Conservation (phyloP, 371 early-diverging fungal species). For the Mucor sp. region DNA sequence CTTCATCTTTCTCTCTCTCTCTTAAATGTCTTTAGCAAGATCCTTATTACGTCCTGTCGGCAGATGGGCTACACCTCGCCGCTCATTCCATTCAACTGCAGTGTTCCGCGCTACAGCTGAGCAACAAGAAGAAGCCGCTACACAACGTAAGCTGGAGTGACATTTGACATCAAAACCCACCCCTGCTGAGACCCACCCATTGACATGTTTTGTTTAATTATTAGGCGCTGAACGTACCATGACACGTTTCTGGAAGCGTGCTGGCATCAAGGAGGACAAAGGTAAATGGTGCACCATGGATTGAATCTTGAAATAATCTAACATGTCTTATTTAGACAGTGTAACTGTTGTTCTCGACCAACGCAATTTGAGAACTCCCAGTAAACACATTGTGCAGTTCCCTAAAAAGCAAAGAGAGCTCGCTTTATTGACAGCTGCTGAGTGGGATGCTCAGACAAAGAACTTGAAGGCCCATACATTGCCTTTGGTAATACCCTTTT, state of each 20-base stretch:
- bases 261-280: conserved; percentile 59
- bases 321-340: conserved; percentile 36
- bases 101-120: conserved; percentile 8
- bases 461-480: conserved; percentile 82
- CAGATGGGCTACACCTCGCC: conserved; percentile 4
- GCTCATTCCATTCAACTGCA: conserved; percentile 16
- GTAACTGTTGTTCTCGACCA: conserved; percentile 75
- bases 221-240: conserved; percentile 62
- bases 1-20: not conserved
- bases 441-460: conserved; percentile 90
- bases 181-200: not conserved
- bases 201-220: not conserved
- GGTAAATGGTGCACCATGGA: conserved; percentile 33
- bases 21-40: conserved; percentile 4
- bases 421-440: conserved; percentile 85
- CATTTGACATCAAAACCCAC: not conserved
- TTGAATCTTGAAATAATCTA: conserved; percentile 14
- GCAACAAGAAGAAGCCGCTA: conserved; percentile 23
- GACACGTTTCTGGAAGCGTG: conserved; percentile 78
- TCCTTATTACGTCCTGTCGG: conserved; percentile 6
- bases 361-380: conserved; percentile 84
- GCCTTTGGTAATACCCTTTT: conserved; percentile 65
- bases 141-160: conserved; percentile 20
- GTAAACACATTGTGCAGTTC: conserved; percentile 68
- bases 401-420: conserved; percentile 58